These are phyloP conservation scores for Fonsecaea nubica DNA, from an alignment of 2,329 filamentous ascomycete genomes.

Conservation along the genomic window DNA sequence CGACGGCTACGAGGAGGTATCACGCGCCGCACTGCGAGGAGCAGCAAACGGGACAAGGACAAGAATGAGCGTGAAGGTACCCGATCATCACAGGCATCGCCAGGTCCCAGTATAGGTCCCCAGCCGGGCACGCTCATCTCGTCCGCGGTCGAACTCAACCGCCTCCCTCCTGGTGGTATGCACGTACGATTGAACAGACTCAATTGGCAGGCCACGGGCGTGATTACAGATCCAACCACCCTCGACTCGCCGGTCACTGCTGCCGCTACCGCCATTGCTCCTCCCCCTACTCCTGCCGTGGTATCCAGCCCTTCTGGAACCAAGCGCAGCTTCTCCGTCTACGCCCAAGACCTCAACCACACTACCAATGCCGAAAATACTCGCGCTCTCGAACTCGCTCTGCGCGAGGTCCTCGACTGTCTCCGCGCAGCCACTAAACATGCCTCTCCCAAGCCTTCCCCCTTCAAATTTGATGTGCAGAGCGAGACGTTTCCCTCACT, in stretches of 20 bases:
- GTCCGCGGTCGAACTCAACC: slow-evolving; percentile 28
- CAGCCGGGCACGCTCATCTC: slow-evolving; percentile 18
- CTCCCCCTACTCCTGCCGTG: slow-evolving; percentile 41
- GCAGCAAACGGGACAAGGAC: slow-evolving; percentile 67
- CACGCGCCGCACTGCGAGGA: slow-evolving; percentile 81
- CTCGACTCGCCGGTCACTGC: slow-evolving; percentile 54
- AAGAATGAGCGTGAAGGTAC: slow-evolving; percentile 60
- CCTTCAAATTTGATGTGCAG: slow-evolving; percentile 82
- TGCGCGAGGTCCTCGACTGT: slow-evolving; percentile 81
- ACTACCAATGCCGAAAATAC: slow-evolving; percentile 66
- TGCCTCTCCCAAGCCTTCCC: slow-evolving; percentile 50
- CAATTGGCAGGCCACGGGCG: slow-evolving; percentile 77
- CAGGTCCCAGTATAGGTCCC: slow-evolving; percentile 17
- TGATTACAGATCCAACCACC: slow-evolving; percentile 74
- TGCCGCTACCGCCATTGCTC: slow-evolving; percentile 39
- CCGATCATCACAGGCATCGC: slow-evolving; percentile 44
- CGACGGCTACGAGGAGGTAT: slow-evolving; percentile 81
- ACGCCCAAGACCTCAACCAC: slow-evolving; percentile 36
- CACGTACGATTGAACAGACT: slow-evolving; percentile 62
- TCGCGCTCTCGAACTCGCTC: slow-evolving; percentile 80
- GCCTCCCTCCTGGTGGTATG: slow-evolving; percentile 31
- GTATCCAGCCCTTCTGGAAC: slow-evolving; percentile 36
- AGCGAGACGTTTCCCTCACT: slow-evolving; percentile 85
- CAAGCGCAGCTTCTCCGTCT: slow-evolving; percentile 38
- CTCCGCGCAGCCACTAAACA: slow-evolving; percentile 73